Evolutionary conservation across 495 filamentous ascomycete genomes (phyloP), one percentile per base, ranked within the genome.

Genomic region (Pyrenula massariospora): DNA sequence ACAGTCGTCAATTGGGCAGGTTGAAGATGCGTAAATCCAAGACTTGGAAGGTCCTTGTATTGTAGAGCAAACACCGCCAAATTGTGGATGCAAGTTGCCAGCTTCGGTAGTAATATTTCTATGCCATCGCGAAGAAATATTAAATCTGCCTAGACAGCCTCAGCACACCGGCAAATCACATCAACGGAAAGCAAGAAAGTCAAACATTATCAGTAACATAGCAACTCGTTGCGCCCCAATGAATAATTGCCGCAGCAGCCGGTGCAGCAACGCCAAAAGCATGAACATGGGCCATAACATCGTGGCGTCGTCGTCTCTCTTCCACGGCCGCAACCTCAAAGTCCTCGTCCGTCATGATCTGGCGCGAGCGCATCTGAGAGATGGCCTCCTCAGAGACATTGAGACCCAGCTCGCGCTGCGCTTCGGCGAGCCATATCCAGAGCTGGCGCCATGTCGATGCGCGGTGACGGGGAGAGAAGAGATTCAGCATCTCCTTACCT

Each of bases 21-120:
- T 70, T 93, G 89, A 57, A 83, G 82, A 69, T 96, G 89, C n/a
- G 91, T 95, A 75, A 88, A 95, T 12, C 83, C 87, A 3, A 95
- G 77, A 57, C 66, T 68, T 49, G 71, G 72, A 55, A 76, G 62
- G 57, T 75, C 82, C 73, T 91, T 92, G 74, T 87, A 84, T 69
- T 91, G 62, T 55, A 85, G 62, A 47, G 91, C 87, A 67, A 96
- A 96, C 5, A 76, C 62, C 49, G 82, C 75, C 42, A 96, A 77
- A 68, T 92, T 93, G 58, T 84, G 73, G 58, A 97, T 86, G 57
- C 93, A 86, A 48, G 79, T 88, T 15, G 92, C 91, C 1, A 97
- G 73, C 72, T 94, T 95, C 49, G 86, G 86, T 15, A 94, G 80
- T 5, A 96, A 67, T 54, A 95, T 76, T 64, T 91, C 82, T 23